Evolutionary conservation across 2,329 filamentous ascomycete species (phyloP), one percentile per base, ranked within the genome.

Genomic region (Penicillium sp.): DNA sequence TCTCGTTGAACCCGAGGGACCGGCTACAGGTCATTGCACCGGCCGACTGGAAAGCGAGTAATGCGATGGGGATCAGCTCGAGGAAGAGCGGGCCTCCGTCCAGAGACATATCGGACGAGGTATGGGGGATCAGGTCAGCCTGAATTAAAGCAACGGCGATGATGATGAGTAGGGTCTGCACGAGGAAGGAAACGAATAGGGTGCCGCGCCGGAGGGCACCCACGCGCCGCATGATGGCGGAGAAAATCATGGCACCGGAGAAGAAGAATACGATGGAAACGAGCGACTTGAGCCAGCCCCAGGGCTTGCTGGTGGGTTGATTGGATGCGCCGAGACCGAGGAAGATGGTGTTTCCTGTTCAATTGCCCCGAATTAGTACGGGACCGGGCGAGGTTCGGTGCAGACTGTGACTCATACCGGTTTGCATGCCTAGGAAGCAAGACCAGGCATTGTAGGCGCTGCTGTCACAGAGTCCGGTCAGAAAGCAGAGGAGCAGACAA

Each of bases 361-460:
- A 44, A 20, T 30, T 10, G 16, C 14, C 28, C 44, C 5, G 35
- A 14, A 20, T 56, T 39, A 48, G 42, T 20, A 24, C 41, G 42
- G 22, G 5, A 20, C 33, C 4, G 28, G n/a, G 44, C 7, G 36
- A 10, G 22, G 40, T 18, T 38, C n/a, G 11, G 16, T 16, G 35
- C 20, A 38, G 25, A 3, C 6, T 5, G 40, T 45, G 43, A 46
- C n/a, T 55, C 64, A 25, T 69, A 76, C 75, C 75, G 2, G 75
- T 76, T 54, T 77, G 75, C 74, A 77, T 77, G 46, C 72, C 72
- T 36, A 76, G 63, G 62, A 77, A 77, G 54, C 74, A 76, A 28
- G 69, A 73, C 74, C 75, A 77, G 13, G 73, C 72, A 57, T 74
- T 75, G 64, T 76, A 76, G 10, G 74, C 70, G 36, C 72, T 70